Conservation (phyloP, 805 yeast species). For the Yamadazyma phyllophila region DNA sequence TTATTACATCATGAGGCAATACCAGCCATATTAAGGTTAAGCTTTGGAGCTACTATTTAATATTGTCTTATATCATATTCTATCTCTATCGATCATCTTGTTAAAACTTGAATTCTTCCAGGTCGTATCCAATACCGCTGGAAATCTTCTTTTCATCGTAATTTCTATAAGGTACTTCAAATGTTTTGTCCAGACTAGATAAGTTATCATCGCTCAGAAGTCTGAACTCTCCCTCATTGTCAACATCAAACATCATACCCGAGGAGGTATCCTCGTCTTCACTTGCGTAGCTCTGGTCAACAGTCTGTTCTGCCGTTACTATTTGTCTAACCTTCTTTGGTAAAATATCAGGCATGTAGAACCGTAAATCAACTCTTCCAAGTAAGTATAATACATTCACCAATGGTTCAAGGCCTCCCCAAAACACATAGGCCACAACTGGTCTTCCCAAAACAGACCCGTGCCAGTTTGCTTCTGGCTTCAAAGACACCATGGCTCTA, state of each 20-base stretch:
- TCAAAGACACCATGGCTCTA: not conserved
- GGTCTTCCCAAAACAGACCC: constrained; percentile 29
- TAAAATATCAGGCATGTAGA: constrained; percentile 68
- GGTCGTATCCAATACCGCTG: not conserved
- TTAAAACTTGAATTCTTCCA: not conserved
- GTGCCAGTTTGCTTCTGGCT: not conserved
- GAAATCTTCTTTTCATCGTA: not conserved
- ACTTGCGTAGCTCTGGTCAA: not conserved
- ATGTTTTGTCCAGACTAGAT: not conserved
- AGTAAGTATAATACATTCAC: constrained; percentile 54
- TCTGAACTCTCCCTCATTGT: constrained; percentile 7
- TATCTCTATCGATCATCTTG: not conserved
- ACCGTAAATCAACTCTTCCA: constrained; percentile 69
- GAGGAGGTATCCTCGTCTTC: not conserved
- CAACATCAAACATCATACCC: not conserved
- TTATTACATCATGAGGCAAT: no score
- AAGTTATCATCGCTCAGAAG: not conserved
- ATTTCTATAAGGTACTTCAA: not conserved
- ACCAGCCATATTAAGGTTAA: no score
- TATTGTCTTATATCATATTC: no score
- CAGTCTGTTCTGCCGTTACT: constrained; percentile 39
- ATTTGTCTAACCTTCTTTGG: constrained; percentile 35
- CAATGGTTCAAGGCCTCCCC: constrained; percentile 63
- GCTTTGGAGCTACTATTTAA: not conserved
- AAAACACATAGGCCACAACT: constrained; percentile 60